Evolutionary conservation across 805 yeast genomes (phyloP).

Genomic region (Cyberlindnera japonica): DNA sequence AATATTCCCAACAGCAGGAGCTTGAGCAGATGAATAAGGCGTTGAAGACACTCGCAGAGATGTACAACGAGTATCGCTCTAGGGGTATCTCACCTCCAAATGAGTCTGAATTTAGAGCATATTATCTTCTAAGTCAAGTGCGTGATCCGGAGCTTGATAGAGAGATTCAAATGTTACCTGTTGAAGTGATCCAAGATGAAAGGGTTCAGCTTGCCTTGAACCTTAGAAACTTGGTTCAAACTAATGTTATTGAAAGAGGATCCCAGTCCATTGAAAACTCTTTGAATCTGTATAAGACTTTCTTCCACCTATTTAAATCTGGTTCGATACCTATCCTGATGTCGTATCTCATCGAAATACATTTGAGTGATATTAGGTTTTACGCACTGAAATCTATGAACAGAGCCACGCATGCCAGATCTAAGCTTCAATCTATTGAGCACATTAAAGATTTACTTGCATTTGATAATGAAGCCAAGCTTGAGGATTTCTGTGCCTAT

Average conservation of each 20-base stretch:
- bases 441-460: slow-evolving; percentile 52
- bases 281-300: slow-evolving; percentile 53
- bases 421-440: slow-evolving; percentile 56
- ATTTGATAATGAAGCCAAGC: slow-evolving; percentile 57
- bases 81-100: slow-evolving; percentile 68
- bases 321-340: slow-evolving; percentile 60
- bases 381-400: slow-evolving; percentile 67
- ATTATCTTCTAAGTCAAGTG: slow-evolving; percentile 72
- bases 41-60: slow-evolving; percentile 80
- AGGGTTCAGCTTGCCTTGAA: slow-evolving; percentile 68
- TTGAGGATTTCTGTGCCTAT: slow-evolving; percentile 55
- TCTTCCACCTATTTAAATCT: slow-evolving; percentile 55
- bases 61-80: slow-evolving; percentile 75
- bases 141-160: slow-evolving; percentile 84
- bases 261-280: slow-evolving; percentile 52
- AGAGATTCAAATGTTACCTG: slow-evolving; percentile 66
- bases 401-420: slow-evolving; percentile 62
- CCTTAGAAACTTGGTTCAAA: slow-evolving; percentile 62
- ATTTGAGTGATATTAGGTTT: slow-evolving; percentile 74
- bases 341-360: slow-evolving; percentile 73
- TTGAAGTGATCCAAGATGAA: slow-evolving; percentile 45
- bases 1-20: slow-evolving; percentile 92
- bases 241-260: slow-evolving; percentile 54
- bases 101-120: slow-evolving; percentile 92
- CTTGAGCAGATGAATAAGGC: slow-evolving; percentile 91